Base-by-base conservation (phyloP, 805 yeast species). In the Kluyveromyces nonfermentans region DNA sequence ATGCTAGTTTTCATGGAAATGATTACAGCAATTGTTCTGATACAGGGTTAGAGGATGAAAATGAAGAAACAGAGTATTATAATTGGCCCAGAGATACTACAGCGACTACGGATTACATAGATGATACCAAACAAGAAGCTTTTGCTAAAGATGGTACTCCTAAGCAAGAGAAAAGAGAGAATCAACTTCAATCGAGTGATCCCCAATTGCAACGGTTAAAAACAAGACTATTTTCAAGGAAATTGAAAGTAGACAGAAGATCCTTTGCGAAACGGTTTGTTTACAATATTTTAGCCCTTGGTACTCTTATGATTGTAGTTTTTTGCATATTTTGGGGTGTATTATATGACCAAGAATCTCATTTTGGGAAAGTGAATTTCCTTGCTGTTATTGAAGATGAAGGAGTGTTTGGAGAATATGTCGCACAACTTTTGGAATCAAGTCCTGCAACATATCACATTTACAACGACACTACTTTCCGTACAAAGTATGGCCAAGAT, bases 261-360 rank as follows among this genome's bases (percentile, higher is more conserved):
- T 45, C 40, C 15, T 43, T 49, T 1, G 28, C 45, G 4, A 17
- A 14, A 20, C 44, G 37, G 40, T 55, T 51, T 42, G 21, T 45
- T 22, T 12, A 40, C 18, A 50, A 46, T 12, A 48, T 54, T 40
- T 9, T 56, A 2, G 31, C 55, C 8, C 40, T 65, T 9, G 50
- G 55, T 1, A 17, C 55, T 15, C 51, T 60, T 10, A 49, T 60
- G 18, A 42, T 54, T 16, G 33, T 52, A 1, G 53, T 59, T 12
- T 43, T 65, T 16, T 52, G 60, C 7, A 52, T 65, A 1, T 67
- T 64, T 43, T 65, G 70, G 68, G 71, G 71, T 15, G 61, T 70
- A 4, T 46, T 58, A 2, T 65, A 65, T 44, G 44, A 57, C 36
- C 54, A 66, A 41, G 18, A 42, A 1, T 52, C 51, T 8, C 47